Conservation (phyloP, 1,139 yeast species). For the Yarrowia galli region DNA sequence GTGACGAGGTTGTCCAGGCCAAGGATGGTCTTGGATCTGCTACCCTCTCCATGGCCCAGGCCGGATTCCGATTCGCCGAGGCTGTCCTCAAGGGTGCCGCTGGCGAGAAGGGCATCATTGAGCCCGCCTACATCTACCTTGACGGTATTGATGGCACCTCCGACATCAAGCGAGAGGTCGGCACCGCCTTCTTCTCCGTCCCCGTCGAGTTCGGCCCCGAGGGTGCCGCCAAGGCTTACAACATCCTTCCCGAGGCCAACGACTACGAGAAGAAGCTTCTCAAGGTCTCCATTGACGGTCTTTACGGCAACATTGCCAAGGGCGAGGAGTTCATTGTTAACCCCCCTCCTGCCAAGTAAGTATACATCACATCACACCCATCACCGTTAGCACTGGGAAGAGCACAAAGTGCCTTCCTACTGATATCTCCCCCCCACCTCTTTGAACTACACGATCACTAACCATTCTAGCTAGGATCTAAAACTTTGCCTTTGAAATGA, state of each 20-base stretch:
- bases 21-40: slow-evolving; percentile 99
- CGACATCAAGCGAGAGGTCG: slow-evolving; percentile 52
- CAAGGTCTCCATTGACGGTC: slow-evolving; percentile 81
- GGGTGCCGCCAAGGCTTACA: slow-evolving; percentile 76
- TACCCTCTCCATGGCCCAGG: slow-evolving; percentile 98
- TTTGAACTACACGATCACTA: slow-evolving; percentile 38
- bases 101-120: slow-evolving; percentile 74
- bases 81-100: slow-evolving; percentile 69
- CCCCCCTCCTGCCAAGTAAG: slow-evolving; percentile 41
- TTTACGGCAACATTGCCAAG: slow-evolving; percentile 69
- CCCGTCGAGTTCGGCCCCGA: slow-evolving; percentile 83
- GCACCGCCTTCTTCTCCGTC: slow-evolving; percentile 89
- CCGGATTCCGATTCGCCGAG: slow-evolving; percentile 94
- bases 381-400: not conserved
- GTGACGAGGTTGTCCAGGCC: slow-evolving; percentile 98
- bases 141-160: slow-evolving; percentile 54
- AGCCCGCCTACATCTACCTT: slow-evolving; percentile 67
- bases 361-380: slow-evolving; percentile 19
- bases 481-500: slow-evolving; percentile 29
- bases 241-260: slow-evolving; percentile 50
- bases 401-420: slow-evolving; percentile 24
- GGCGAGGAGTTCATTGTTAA: slow-evolving; percentile 63
- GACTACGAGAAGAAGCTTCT: slow-evolving; percentile 63
- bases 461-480: slow-evolving; percentile 39
- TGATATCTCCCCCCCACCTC: slow-evolving; percentile 1